Conservation (phyloP, 2,329 filamentous ascomycete species). For the Balansia obtecta region DNA sequence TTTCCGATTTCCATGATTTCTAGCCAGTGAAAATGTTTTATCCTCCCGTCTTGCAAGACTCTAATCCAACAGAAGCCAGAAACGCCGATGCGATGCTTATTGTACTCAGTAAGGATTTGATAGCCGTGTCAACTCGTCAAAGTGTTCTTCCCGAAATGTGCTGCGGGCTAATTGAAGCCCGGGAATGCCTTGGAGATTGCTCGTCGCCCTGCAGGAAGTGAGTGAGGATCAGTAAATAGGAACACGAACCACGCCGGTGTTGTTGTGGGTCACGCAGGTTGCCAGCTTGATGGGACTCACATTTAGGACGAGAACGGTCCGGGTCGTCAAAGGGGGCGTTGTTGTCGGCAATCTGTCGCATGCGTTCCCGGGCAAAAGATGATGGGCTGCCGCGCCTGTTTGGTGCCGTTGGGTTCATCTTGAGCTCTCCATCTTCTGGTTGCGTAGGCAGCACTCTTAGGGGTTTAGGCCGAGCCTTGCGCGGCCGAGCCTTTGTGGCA, state of each 20-base stretch:
- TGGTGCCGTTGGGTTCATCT: slow-evolving; percentile 13
- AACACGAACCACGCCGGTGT: background rate
- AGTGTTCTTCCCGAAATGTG: background rate
- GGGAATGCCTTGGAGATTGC: slow-evolving; percentile 8
- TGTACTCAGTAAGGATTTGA: background rate
- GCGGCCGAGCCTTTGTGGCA: slow-evolving; percentile 12
- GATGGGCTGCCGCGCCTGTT: slow-evolving; percentile 28
- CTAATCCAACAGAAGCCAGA: background rate
- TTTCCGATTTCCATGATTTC: slow-evolving; percentile 2
- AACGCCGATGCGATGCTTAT: slow-evolving; percentile 4
- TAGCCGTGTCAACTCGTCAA: slow-evolving; percentile 3
- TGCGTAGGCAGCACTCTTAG: slow-evolving; percentile 25
- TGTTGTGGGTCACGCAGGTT: background rate
- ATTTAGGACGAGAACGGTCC: slow-evolving; percentile 25
- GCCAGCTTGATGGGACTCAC: slow-evolving; percentile 16
- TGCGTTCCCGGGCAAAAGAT: slow-evolving; percentile 30
- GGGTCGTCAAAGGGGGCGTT: slow-evolving; percentile 31
- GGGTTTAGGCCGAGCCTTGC: slow-evolving; percentile 17
- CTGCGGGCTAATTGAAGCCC: slow-evolving; percentile 4
- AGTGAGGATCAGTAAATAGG: background rate
- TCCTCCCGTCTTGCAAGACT: background rate
- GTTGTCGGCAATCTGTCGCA: slow-evolving; percentile 29
- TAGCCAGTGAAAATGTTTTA: background rate
- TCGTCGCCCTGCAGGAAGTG: slow-evolving; percentile 5
- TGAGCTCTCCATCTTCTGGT: slow-evolving; percentile 21